These are phyloP conservation scores for Metschnikowia dekortorum DNA, from an alignment of 805 yeast species.

Conservation along the genomic window DNA sequence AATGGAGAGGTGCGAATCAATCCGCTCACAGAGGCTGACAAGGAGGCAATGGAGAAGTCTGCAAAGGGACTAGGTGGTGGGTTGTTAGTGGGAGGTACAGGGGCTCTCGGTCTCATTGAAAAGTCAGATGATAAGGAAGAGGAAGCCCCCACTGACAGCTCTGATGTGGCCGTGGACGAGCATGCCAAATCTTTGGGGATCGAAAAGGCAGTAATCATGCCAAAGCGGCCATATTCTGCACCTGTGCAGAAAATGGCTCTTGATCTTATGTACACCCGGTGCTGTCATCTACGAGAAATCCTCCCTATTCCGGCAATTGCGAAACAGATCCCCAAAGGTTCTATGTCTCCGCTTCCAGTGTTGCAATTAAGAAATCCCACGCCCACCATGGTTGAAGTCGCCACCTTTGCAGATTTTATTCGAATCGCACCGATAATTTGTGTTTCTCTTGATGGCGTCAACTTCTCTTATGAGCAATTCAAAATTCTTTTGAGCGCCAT, in stretches of 20 bases:
- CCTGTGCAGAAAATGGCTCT: constrained; percentile 47
- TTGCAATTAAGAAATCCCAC: constrained; percentile 78
- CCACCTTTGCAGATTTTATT: constrained; percentile 84
- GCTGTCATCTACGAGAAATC: constrained; percentile 90
- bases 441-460: constrained; percentile 74
- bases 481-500: constrained; percentile 68
- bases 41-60: constrained; percentile 36
- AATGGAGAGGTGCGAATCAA: constrained; percentile 52
- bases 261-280: constrained; percentile 80
- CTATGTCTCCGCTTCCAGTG: constrained; percentile 67
- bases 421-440: constrained; percentile 79
- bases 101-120: constrained; percentile 48
- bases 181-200: constrained; percentile 13
- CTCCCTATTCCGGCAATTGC: constrained; percentile 87
- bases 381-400: constrained; percentile 84
- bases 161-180: constrained; percentile 9
- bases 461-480: constrained; percentile 71
- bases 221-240: constrained; percentile 20
- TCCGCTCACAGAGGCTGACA: constrained; percentile 53
- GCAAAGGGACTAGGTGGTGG: constrained; percentile 52
- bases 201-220: constrained; percentile 13
- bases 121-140: constrained; percentile 11
- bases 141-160: constrained; percentile 1
- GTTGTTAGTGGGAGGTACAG: constrained; percentile 75
- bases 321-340: constrained; percentile 74